These are phyloP conservation scores for Suillus bovinus DNA, from an alignment of 768 basidiomycete genomes.

Conservation along the genomic window DNA sequence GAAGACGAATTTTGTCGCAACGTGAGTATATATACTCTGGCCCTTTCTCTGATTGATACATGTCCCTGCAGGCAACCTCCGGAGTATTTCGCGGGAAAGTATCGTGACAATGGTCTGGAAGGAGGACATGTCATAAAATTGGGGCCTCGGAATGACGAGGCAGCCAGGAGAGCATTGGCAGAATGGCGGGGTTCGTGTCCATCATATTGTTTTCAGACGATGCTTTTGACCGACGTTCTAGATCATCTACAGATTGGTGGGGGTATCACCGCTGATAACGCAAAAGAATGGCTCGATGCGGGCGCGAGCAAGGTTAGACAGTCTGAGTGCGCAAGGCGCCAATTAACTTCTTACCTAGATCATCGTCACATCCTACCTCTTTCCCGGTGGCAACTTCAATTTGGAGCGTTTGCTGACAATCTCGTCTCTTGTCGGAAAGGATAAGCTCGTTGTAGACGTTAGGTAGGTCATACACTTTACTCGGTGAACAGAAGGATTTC, in stretches of 20 bases:
- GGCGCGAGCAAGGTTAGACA: slow-evolving; percentile 84
- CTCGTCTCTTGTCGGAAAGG: slow-evolving; percentile 69
- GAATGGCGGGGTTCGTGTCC: slow-evolving; percentile 74
- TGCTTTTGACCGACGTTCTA: slow-evolving; percentile 28
- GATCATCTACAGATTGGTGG: slow-evolving; percentile 91
- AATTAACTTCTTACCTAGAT: slow-evolving; percentile 54
- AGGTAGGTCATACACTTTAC: slow-evolving; percentile 52
- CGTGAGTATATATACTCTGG: slow-evolving; percentile 44
- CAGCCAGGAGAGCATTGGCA: slow-evolving; percentile 80
- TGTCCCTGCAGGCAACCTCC: slow-evolving; percentile 63
- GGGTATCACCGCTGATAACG: slow-evolving; percentile 83
- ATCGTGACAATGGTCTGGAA: slow-evolving; percentile 61
- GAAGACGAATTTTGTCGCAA: slow-evolving; percentile 90
- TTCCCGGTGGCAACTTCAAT: slow-evolving; percentile 81
- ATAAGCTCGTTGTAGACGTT: slow-evolving; percentile 91
- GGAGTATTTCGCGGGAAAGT: slow-evolving; percentile 77
- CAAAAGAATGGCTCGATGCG: slow-evolving; percentile 77
- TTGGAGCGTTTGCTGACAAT: slow-evolving; percentile 66
- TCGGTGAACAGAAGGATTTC: not conserved
- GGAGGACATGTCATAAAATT: slow-evolving; percentile 98
- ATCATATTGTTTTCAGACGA: slow-evolving; percentile 13
- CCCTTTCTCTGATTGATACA: not conserved
- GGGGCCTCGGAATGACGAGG: slow-evolving; percentile 84
- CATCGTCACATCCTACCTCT: slow-evolving; percentile 97
- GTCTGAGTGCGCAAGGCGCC: not conserved